Conservation (phyloP, 768 basidiomycete species). For the Agaricus bisporus region DNA sequence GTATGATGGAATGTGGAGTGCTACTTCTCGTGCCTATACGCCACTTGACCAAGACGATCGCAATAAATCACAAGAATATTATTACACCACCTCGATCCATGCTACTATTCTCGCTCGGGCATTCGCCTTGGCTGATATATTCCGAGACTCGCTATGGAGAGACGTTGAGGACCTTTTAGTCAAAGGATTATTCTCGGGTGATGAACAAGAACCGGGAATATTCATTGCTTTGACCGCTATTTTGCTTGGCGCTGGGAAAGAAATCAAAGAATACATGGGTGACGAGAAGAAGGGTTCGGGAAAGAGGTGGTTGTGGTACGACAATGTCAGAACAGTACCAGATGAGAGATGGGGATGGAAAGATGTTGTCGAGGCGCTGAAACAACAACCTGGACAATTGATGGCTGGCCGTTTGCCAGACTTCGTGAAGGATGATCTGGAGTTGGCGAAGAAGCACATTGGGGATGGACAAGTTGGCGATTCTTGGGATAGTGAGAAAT, state of each 20-base stretch:
- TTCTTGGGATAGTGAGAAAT: constrained; percentile 10
- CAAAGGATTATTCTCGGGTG: constrained; percentile 13
- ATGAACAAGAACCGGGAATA: constrained; percentile 12
- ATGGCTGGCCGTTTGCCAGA: constrained; percentile 8
- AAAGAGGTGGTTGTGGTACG: constrained; percentile 13
- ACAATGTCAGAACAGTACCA: constrained; percentile 9
- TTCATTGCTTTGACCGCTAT: constrained; percentile 11
- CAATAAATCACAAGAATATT: constrained; percentile 9
- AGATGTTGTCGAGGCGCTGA: constrained; percentile 11
- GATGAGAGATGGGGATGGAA: constrained; percentile 13
- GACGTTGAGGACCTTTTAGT: constrained; percentile 14
- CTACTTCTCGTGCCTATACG: constrained; percentile 9
- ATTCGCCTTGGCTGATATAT: constrained; percentile 7
- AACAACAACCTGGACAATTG: background rate
- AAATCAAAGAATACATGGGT: constrained; percentile 11
- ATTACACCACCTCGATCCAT: background rate
- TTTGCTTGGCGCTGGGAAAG: constrained; percentile 12
- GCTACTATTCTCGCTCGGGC: constrained; percentile 12
- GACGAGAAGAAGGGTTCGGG: constrained; percentile 7
- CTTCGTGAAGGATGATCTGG: constrained; percentile 10
- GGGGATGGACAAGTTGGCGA: background rate
- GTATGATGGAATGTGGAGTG: constrained; percentile 5
- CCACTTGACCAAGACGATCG: constrained; percentile 4
- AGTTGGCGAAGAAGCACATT: constrained; percentile 11
- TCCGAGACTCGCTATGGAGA: constrained; percentile 11